phyloP scores from a whole-genome alignment of 768 basidiomycete genomes.

The Boletus reticuloceps region DNA sequence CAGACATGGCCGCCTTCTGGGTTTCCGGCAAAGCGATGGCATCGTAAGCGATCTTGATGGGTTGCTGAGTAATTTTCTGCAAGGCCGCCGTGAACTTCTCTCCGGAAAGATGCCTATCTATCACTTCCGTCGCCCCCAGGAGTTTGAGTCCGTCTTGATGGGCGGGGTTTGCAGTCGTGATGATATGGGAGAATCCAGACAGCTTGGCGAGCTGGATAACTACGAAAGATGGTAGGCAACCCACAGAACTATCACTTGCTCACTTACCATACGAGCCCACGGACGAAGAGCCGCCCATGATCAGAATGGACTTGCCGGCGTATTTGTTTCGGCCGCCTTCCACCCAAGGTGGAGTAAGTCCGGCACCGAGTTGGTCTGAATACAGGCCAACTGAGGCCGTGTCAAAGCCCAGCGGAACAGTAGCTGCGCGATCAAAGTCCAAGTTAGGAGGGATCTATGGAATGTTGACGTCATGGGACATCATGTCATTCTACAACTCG shows the following conservation, averaged over 20 bases:
- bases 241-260: neutral
- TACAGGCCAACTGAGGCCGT: constrained; percentile 50
- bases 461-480: constrained; percentile 1
- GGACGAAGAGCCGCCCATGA: constrained; percentile 48
- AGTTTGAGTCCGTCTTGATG: constrained; percentile 32
- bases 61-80: constrained; percentile 25
- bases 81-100: constrained; percentile 15
- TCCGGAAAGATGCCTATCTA: constrained; percentile 30
- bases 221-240: constrained; percentile 11
- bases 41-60: constrained; percentile 29
- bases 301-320: constrained; percentile 39
- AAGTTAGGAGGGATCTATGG: constrained; percentile 43
- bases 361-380: constrained; percentile 35
- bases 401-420: constrained; percentile 47
- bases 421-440: constrained; percentile 43
- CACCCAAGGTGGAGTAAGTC: constrained; percentile 37
- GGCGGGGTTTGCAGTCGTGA: constrained; percentile 35
- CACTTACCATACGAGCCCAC: constrained; percentile 47
- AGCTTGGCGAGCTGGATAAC: constrained; percentile 40
- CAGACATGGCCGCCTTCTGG: constrained; percentile 32
- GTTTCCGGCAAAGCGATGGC: constrained; percentile 33
- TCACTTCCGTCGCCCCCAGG: constrained; percentile 40
- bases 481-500: neutral
- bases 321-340: constrained; percentile 36
- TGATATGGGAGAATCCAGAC: constrained; percentile 42